These are phyloP conservation scores for Pseudovirgaria hyperparasitica DNA, from an alignment of 2,329 filamentous ascomycete genomes.

Conservation along the genomic window DNA sequence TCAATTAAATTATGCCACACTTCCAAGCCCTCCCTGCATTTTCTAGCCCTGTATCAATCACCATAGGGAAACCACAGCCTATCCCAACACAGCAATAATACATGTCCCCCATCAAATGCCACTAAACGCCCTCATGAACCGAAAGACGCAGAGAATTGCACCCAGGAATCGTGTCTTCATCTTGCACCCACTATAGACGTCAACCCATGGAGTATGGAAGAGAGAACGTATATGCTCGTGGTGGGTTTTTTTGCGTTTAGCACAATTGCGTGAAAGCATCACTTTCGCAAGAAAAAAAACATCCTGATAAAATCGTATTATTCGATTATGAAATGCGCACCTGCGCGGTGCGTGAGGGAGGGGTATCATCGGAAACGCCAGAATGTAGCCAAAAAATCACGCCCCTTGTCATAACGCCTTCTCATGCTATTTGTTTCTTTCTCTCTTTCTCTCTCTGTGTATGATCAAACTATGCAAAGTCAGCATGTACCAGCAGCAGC, in stretches of 20 bases:
- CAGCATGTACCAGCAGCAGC: background rate
- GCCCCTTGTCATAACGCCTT: background rate
- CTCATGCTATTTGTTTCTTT: background rate
- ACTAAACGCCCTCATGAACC: too few species aligned
- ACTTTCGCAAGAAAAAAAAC: background rate
- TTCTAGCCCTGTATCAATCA: too few species aligned
- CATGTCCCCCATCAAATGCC: too few species aligned
- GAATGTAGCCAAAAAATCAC: too few species aligned
- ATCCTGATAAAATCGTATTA: constrained; percentile 1
- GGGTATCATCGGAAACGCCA: background rate
- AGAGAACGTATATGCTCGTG: constrained; percentile 11
- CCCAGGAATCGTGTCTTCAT: too few species aligned
- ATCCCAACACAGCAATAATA: too few species aligned
- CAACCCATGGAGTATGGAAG: constrained; percentile 5
- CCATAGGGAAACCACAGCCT: too few species aligned
- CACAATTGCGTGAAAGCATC: background rate
- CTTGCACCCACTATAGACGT: constrained; percentile 11
- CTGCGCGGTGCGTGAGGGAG: too few species aligned
- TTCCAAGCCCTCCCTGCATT: too few species aligned
- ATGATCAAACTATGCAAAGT: constrained; percentile 1
- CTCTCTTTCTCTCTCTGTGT: constrained; percentile 1
- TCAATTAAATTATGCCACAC: too few species aligned
- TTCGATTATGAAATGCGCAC: background rate
- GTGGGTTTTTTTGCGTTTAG: constrained; percentile 3
- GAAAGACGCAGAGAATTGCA: too few species aligned